Base-by-base conservation (phyloP, 139 green algal species). In the Gonium pectorale region DNA sequence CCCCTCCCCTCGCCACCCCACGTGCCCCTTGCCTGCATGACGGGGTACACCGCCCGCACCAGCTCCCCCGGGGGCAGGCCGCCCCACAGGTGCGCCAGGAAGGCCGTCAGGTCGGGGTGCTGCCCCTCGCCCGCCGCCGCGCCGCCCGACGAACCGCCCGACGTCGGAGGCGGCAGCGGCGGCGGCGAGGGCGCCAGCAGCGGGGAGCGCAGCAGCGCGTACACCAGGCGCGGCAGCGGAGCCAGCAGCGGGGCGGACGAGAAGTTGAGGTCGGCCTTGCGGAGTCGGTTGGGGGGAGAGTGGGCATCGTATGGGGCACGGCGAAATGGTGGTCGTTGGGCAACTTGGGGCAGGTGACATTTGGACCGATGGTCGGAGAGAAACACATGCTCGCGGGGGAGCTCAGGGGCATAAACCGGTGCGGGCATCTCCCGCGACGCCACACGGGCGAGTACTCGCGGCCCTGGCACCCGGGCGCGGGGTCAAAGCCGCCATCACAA, bases 141-240 rank as follows among this genome's bases (percentile, higher is more conserved):
- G 31, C 31, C 49, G 13, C 49, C 49, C 49, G 49, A 56, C 13
- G 49, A 13, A 13, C 49, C 49, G 13, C 17, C 49, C 13, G 49
- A 79, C 49, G 19, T 6, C 35, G 19, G 51, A 29, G 35, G 64
- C 46, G 24, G 49, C 49, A 17, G 49, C 17, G 49, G 49, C 49
- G 17, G 49, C 13, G 49, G 49, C 49, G n/a, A 33, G 19, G 86
- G 80, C 27, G 86, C 86, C 67, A 90, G 86, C 69, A 91, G 73
- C 51, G 87, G 63, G 70, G 82, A 91, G 71, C 93, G 88, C 71
- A 99, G 94, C 70, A 99, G 89, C 3, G 92, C 93, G 84, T 97
- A 99, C 31, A 96, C 91, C 35, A 97, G 78, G n/a, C 95, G 94
- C 0, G 95, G 94, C 81, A 99, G 59, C 3, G 90, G 70, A 49